phyloP scores from a whole-genome alignment of 148 eudicot genomes.

The Fagopyrum homotropicum region DNA sequence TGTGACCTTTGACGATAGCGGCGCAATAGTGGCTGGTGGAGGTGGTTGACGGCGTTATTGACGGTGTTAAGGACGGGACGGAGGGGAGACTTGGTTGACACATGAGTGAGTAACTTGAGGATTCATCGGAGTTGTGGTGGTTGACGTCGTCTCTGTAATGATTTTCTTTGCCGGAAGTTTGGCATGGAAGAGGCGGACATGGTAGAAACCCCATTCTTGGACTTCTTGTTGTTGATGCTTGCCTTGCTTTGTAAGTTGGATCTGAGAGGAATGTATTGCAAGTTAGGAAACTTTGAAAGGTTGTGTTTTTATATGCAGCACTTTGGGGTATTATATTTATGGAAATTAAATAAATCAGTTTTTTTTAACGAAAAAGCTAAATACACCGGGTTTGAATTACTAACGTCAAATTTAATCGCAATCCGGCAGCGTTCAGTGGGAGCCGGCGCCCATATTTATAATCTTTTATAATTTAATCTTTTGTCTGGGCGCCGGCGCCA shows the following conservation, averaged over 20 bases:
- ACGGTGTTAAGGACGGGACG: conserved; percentile 20
- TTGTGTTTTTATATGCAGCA: too few species aligned
- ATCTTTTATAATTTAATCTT: too few species aligned
- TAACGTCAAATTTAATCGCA: too few species aligned
- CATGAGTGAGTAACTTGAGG: conserved; percentile 21
- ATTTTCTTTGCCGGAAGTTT: not conserved
- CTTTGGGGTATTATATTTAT: too few species aligned
- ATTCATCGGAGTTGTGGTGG: conserved; percentile 23
- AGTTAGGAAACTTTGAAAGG: not conserved
- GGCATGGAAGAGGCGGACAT: not conserved
- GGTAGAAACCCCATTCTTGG: not conserved
- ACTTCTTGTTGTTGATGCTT: not conserved
- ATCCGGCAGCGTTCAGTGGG: too few species aligned
- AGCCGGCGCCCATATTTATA: too few species aligned
- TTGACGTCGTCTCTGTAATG: not conserved
- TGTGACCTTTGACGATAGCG: conserved; percentile 32
- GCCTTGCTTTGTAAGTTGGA: not conserved
- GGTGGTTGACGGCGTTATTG: conserved; percentile 6
- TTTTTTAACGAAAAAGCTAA: too few species aligned
- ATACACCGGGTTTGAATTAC: too few species aligned
- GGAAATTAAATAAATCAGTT: too few species aligned
- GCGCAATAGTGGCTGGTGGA: conserved; percentile 22
- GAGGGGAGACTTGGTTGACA: conserved; percentile 33
- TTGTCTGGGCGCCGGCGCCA: too few species aligned
- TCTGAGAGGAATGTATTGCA: not conserved